These are phyloP conservation scores for Daldinia sp. DNA, from an alignment of 2,329 filamentous ascomycete species.

Conservation along the genomic window DNA sequence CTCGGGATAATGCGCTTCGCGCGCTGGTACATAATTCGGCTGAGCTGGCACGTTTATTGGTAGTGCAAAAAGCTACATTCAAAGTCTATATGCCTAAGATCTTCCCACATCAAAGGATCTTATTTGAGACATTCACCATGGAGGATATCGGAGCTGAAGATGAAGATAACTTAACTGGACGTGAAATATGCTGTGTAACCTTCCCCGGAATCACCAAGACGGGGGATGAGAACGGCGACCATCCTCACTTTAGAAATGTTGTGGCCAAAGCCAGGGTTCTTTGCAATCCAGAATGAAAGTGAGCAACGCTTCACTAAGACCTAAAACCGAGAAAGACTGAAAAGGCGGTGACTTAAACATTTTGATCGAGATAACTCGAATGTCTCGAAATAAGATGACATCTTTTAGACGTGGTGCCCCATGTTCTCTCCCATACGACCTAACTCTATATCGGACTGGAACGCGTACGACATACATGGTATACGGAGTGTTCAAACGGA, in stretches of 20 bases:
- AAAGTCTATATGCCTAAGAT: constrained; percentile 63
- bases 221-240: constrained; percentile 70
- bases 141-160: constrained; percentile 71
- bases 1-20: constrained; percentile 62
- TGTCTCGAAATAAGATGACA: constrained; percentile 7
- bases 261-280: constrained; percentile 72
- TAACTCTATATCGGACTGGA: constrained; percentile 26
- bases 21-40: constrained; percentile 62
- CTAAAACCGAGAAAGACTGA: constrained; percentile 11
- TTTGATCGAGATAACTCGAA: constrained; percentile 26
- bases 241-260: constrained; percentile 68
- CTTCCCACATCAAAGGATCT: constrained; percentile 59
- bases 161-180: constrained; percentile 60
- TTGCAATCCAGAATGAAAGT: constrained; percentile 59
- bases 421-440: constrained; percentile 14
- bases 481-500: constrained; percentile 12
- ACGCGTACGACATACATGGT: constrained; percentile 13
- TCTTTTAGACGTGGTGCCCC: constrained; percentile 24
- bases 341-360: constrained; percentile 38
- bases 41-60: constrained; percentile 64
- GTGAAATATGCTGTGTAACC: constrained; percentile 68
- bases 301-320: constrained; percentile 12
- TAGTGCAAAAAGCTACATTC: constrained; percentile 67
- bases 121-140: constrained; percentile 69
- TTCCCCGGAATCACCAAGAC: constrained; percentile 71